Base-by-base conservation (phyloP, 225 moss, liverwort and hornwort genomes). In the Pseudoscleropodium purum region DNA sequence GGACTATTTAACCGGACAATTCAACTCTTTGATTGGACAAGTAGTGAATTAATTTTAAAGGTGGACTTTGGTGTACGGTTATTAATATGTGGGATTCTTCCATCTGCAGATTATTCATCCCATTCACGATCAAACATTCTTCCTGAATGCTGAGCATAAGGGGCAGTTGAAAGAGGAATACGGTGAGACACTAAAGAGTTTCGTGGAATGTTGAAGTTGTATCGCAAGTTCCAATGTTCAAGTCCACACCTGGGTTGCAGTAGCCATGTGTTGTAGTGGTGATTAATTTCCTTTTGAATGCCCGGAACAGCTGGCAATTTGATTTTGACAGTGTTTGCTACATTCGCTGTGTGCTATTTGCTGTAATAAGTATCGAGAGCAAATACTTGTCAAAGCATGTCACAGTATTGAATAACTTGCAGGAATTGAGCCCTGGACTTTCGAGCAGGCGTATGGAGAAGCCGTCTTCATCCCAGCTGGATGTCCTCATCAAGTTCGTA, bases 401-500 rank as follows among this genome's bases (percentile, higher is more conserved):
- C 24, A 81, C 82, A 75, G 74, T 65, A 62, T 54, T 81, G 80
- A 65, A 63, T 76, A 45, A 76, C 62, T 75, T 74, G 93, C 91
- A 97, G 99, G 94, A 78, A 80, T 97, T 92, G 99, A 97, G 87
- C 93, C 99, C 57, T 99, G 99, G 99, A 97, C 97, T 81, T 99
- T 99, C 94, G 99, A 99, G 93, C 99, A 99, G 90, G 77, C 94
- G 34, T 93, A 95, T 89, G 99, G 99, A 81, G 99, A 99, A 89
- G 99, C 99, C 66, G 96, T 99, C 21, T 99, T 99, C 76, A 97
- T 99, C 51, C 99, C 99, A 86, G 99, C 97, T 66, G 99, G 99
- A 73, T 99, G 99, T 92, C 99, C 99, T 80, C 99, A 99, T 85
- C 99, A 99, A 97, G 99, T 99, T 84, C 95, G 99, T 41, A 99